Percentiles rank a stretch among this genome's conserved stretches.
Evolutionary conservation across 805 yeast genomes (phyloP).

Genomic region (Komagataella ulmi): DNA sequence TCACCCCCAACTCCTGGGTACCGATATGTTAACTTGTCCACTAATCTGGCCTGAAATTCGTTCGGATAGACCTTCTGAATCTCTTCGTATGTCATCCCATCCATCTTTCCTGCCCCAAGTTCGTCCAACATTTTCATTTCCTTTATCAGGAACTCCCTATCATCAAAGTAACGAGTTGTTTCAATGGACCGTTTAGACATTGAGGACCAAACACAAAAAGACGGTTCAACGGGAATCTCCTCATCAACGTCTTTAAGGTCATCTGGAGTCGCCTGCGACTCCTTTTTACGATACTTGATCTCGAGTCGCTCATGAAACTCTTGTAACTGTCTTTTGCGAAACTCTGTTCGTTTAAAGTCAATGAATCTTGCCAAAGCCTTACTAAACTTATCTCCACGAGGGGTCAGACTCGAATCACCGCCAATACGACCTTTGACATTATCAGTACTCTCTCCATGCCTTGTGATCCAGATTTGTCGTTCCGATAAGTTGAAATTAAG

Average conservation of each 20-base stretch:
- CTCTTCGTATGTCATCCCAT: constrained; percentile 86
- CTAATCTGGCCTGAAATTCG: constrained; percentile 66
- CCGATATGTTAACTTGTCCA: constrained; percentile 71
- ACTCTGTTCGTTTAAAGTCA: constrained; percentile 53
- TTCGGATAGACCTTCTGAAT: constrained; percentile 60
- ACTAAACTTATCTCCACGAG: constrained; percentile 66
- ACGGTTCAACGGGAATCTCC: constrained; percentile 44
- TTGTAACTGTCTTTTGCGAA: constrained; percentile 47
- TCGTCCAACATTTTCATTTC: constrained; percentile 92
- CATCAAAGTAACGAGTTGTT: constrained; percentile 68
- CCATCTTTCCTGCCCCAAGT: constrained; percentile 84
- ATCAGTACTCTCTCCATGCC: constrained; percentile 89
- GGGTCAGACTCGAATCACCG: constrained; percentile 76
- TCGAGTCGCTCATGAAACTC: constrained; percentile 32
- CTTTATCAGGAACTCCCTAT: constrained; percentile 60
- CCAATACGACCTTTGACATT: constrained; percentile 82
- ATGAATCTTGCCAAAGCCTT: constrained; percentile 65
- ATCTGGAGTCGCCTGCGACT: constrained; percentile 6
- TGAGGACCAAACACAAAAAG: constrained; percentile 87
- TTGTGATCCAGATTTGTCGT: constrained; percentile 86
- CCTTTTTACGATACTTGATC: constrained; percentile 19
- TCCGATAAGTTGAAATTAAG: constrained; percentile 80
- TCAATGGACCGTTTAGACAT: constrained; percentile 71
- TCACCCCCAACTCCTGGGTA: constrained; percentile 98
- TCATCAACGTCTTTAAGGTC: neutral